Conservation (phyloP, 768 basidiomycete genomes). For the Lentinula edodes region DNA sequence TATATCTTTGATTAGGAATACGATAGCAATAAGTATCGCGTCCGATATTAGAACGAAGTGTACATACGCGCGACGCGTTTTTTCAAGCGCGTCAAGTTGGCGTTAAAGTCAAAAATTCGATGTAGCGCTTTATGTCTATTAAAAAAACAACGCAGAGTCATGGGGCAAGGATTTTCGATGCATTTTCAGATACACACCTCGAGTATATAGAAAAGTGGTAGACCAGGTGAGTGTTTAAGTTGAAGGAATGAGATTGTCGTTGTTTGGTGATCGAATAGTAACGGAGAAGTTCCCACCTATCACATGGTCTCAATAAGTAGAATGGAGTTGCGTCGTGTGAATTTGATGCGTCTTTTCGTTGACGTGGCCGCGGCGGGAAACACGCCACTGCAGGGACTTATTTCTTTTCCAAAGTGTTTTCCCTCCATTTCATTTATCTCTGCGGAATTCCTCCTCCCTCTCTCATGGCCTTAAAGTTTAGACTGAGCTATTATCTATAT, state of each 20-base stretch:
- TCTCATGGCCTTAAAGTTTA: no score
- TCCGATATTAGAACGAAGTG: not conserved
- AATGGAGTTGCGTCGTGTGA: not conserved
- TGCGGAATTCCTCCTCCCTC: no score
- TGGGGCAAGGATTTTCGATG: not conserved
- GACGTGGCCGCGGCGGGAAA: not conserved
- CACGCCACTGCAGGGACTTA: no score
- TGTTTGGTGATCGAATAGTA: not conserved
- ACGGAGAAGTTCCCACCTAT: constrained; percentile 4
- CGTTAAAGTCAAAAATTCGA: not conserved
- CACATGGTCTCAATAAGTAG: not conserved
- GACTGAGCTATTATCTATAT: no score
- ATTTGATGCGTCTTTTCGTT: not conserved
- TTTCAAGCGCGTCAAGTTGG: not conserved
- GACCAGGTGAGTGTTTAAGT: not conserved
- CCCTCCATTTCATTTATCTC: no score
- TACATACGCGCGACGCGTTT: constrained; percentile 7
- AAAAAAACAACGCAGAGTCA: no score
- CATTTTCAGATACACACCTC: not conserved
- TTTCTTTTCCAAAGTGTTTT: no score
- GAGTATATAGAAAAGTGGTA: not conserved
- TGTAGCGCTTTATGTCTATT: no score
- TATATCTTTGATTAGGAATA: not conserved
- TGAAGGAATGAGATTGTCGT: constrained; percentile 1
- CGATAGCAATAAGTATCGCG: not conserved